These are phyloP conservation scores for Lipomyces yamadae DNA, from an alignment of 805 yeast genomes.

Conservation along the genomic window DNA sequence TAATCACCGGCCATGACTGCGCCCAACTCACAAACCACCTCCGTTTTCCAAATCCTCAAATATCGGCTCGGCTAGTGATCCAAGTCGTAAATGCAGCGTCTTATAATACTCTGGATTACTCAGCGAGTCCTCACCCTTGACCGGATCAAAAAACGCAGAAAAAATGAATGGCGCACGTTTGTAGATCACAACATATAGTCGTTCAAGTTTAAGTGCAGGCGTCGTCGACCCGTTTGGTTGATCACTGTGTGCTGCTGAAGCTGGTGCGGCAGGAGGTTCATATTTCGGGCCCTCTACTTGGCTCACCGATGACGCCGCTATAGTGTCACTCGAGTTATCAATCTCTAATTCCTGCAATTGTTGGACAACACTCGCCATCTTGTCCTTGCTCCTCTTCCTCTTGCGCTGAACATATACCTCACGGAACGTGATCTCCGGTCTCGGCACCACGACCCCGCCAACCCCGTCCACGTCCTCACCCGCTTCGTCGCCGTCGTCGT, in stretches of 20 bases:
- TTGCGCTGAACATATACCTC: constrained; percentile 25
- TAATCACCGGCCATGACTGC: too few relatives aligned
- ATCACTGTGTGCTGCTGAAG: neutral
- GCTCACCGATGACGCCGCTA: neutral
- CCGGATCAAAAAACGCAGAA: constrained; percentile 35
- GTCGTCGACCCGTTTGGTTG: constrained; percentile 10
- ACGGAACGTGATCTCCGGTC: constrained; percentile 19
- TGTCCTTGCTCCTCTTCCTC: constrained; percentile 16
- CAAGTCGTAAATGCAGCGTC: constrained; percentile 30
- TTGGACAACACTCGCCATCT: constrained; percentile 1
- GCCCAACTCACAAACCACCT: neutral
- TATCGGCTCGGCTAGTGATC: constrained; percentile 35
- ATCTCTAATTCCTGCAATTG: neutral
- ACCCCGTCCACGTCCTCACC: constrained; percentile 15
- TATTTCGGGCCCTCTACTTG: neutral
- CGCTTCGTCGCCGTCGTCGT: constrained; percentile 11
- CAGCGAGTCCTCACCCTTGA: constrained; percentile 13
- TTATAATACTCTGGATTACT: constrained; percentile 23
- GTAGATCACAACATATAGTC: constrained; percentile 27
- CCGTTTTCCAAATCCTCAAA: constrained; percentile 28
- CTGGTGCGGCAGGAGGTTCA: neutral
- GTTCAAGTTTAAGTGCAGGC: constrained; percentile 12
- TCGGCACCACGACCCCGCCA: neutral
- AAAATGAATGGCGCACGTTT: constrained; percentile 36
- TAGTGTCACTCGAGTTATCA: neutral